Evolutionary conservation across 108 stramenopile species (phyloP), one percentile per base, ranked within the genome.

Genomic region (Pseudonitzschia pungens): DNA sequence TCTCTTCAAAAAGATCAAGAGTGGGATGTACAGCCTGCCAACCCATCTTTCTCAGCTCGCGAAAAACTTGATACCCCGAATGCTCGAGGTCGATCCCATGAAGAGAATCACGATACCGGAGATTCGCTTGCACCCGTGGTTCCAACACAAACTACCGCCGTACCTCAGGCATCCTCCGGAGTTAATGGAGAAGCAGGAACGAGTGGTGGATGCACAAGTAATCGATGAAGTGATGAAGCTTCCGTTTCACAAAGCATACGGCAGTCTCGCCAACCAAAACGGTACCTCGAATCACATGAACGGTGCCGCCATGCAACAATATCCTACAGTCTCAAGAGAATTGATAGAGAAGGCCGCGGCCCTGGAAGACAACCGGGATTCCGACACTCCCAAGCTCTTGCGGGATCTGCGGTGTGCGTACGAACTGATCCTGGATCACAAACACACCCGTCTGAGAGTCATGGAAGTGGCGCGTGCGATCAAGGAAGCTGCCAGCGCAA

Each of bases 31-130:
- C 84, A 88, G 90, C 73, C 73, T 98, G 54, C 99, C 99, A 21
- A 88, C 91, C 36, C 97, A 98, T 85, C 81, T 99, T 45, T 91
- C 88, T 50, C 95, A 98, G 69, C 73, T 97, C 64, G 96, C 97
- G 21, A 87, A 96, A 55, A 97, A 99, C 71, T 82, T 99, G 18
- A 98, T 99, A 67, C 97, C 97, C 36, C 91, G 97, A 40, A 99
- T 98, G 97, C 86, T 99, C 31, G 96, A 97, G 73, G 99, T 99
- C 11, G 99, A 99, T 79, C 99, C 99, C n/a, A 97, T 98, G 95
- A 98, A 98, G 74, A 78, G 99, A 42, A 98, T 99, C 68, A 98
- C 97, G 32, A 97, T 99, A 55, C 92, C 98, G 14, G 98, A 97
- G 78, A 97, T 99, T 72, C 90, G 97, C 51, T 73, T 83, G 45